Evolutionary conservation across 306 rosid genomes (phyloP), one percentile per base, ranked within the genome.

Genomic region (Fragaria nilgerrensis): DNA sequence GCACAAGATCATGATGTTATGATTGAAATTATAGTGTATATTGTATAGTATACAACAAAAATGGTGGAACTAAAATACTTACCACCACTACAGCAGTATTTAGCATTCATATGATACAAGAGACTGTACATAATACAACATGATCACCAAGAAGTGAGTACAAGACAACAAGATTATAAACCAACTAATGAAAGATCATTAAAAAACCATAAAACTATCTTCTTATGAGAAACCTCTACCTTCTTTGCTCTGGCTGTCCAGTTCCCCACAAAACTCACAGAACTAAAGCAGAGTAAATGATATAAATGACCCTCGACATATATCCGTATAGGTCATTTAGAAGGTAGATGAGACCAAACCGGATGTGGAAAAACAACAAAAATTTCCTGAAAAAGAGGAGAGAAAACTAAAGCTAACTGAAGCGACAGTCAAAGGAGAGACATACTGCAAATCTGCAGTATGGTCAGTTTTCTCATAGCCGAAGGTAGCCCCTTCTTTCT

Each of bases 401-500:
- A 19, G 12, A 25, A 14, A 12, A 37, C 39, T 53, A 19, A 15
- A 72, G 78, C 44, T 45, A 58, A 19, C 52, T 47, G 66, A 50
- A 50, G 50, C 29, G 3, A 7, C 45, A 56, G 67, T 2, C 23
- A 62, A 78, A 45, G 13, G 48, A 52, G n/a, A 56, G 23, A 53
- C 81, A 27, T 79, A 64, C 79, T n/a, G 37, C 25, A 32, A 37
- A 37, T 41, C 2, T 41, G 9, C 47, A 32, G 37, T 79, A 56
- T 47, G 69, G 20, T 43, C 55, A 61, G 7, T 41, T 74, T 49
- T 23, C 37, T 90, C 81, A 95, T 64, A 95, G 89, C 81, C 95
- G 88, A 78, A 92, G 97, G 85, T 95, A 95, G 61, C 97, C 93
- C 53, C 87, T 84, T 79, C 90, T 83, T 29, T 84, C 87, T 59